phyloP scores from a whole-genome alignment of 768 basidiomycete genomes.

The Inosperma sp. region DNA sequence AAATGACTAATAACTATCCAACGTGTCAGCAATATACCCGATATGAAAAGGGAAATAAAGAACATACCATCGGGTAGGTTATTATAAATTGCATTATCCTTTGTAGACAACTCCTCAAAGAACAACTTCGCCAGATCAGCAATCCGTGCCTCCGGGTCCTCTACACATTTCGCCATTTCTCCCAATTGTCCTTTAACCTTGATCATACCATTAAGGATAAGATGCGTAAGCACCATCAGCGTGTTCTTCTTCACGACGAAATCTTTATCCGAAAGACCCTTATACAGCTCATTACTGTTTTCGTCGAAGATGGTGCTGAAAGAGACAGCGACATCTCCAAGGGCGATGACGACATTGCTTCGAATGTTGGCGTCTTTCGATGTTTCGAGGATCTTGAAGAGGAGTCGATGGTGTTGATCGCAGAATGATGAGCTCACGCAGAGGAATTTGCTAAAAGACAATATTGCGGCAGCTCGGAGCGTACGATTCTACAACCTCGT shows the following conservation, averaged over 20 bases:
- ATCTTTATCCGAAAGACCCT: constrained; percentile 83
- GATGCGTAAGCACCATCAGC: constrained; percentile 94
- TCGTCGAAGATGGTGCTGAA: constrained; percentile 97
- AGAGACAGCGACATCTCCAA: constrained; percentile 97
- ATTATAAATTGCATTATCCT: constrained; percentile 99
- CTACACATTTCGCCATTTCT: constrained; percentile 99
- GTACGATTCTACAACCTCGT: constrained; percentile 61
- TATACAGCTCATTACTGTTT: constrained; percentile 93
- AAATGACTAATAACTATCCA: constrained; percentile 86
- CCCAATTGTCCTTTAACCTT: constrained; percentile 99
- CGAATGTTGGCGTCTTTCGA: constrained; percentile 86
- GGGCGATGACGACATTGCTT: constrained; percentile 94
- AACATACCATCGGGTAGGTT: constrained; percentile 88
- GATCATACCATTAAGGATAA: constrained; percentile 98
- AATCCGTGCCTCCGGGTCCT: constrained; percentile 83
- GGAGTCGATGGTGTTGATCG: constrained; percentile 78
- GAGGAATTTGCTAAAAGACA: constrained; percentile 93
- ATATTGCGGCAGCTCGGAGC: constrained; percentile 78
- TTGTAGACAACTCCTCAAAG: constrained; percentile 93
- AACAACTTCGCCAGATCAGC: constrained; percentile 96
- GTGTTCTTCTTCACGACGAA: constrained; percentile 98
- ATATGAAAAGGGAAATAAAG: not conserved
- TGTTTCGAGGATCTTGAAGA: constrained; percentile 93
- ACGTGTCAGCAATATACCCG: not conserved
- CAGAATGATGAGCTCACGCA: constrained; percentile 94